Base-by-base conservation (phyloP, 352 stramenopile genomes). In the Pythium pyrilobum region DNA sequence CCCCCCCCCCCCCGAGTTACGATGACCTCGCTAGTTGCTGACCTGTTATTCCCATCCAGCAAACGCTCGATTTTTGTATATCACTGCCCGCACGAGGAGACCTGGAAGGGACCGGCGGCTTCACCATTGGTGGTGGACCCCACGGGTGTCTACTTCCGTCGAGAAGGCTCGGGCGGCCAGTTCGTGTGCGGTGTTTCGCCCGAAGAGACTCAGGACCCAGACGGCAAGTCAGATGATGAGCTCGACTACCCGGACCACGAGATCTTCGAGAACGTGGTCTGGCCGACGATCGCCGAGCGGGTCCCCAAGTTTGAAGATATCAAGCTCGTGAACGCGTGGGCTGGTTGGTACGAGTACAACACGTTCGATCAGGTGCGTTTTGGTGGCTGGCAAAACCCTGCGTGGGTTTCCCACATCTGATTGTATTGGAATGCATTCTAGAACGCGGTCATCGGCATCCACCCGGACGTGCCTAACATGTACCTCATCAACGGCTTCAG, bases 261-360 rank as follows among this genome's bases (percentile, higher is more conserved):
- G 4, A 57, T 86, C 33, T 94, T 92, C 36, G 80, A 90, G 39
- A 69, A 89, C 38, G 49, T 85, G 18, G 84, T 92, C 53, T 94
- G 83, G 83, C 83, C 83, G 15, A 89, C 79, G 15, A 87, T 94
- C 36, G 83, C 83, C 3, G 58, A 74, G 41, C 77, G 83, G 23
- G 81, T 94, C 11, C 73, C 82, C 27, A 64, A 76, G 18, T 92
- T 94, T 37, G 81, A 94, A 48, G 74, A 72, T 29, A 82, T 94
- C 58, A 92, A 94, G 56, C 50, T 92, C 3, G n/a, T 88, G 23
- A 85, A 72, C 36, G 62, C 73, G 7, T 94, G 83, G 83, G 74
- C 83, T 25, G 83, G 83, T 8, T 94, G 81, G 63, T 94, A 94
- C 63, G 83, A 94, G 52, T 94, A 86, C 74, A 92, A 94, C 67